Evolutionary conservation across 257 asterid genomes (phyloP), one percentile per base, ranked within the genome.

Genomic region (Hygrophila difformis): DNA sequence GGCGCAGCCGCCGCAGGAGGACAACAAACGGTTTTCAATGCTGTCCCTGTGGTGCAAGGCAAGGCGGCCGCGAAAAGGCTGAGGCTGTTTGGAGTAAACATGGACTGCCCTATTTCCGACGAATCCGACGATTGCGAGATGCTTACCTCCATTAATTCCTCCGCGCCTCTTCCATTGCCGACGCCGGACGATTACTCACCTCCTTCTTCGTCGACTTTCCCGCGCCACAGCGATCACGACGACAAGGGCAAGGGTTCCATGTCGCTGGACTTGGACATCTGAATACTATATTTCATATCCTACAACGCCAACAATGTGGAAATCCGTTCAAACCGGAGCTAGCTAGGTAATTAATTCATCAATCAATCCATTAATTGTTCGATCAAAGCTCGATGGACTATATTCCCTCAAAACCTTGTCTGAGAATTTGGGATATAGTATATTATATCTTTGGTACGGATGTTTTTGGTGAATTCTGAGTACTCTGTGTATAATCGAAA

Each of bases 1-100:
- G 37, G 12, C 1, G 12, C 61, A 51, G 12, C 47, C 12, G 58
- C 68, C 22, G 55, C 53, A 48, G 43, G 56, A 4, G 47, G 26
- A 51, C 70, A 45, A 48, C 64, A 60, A 19, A 53, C 68, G 80
- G 94, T 81, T 33, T 78, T 61, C 47, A 88, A 87, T 18, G 81
- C 94, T 48, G 88, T 87, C 47, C 97, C 95, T 8, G 87, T 87
- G 71, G 97, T 87, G 67, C 97, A 87, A 64, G 88, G 94, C 1
- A 81, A 84, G 40, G 94, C 86, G 9, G 84, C 88, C 12, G 82
- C 93, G 31, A 87, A 87, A 77, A 49, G 95, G 47, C 37, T 87
- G n/a, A 81, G 97, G 84, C 73, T 87, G 55, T 87, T 87, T 38
- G 37, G 37, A 3, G 37, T 33, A 3, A 33, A 33, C 37, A 33